Conservation (phyloP, 2,329 filamentous ascomycete genomes). For the Cladorrhinum sp. region DNA sequence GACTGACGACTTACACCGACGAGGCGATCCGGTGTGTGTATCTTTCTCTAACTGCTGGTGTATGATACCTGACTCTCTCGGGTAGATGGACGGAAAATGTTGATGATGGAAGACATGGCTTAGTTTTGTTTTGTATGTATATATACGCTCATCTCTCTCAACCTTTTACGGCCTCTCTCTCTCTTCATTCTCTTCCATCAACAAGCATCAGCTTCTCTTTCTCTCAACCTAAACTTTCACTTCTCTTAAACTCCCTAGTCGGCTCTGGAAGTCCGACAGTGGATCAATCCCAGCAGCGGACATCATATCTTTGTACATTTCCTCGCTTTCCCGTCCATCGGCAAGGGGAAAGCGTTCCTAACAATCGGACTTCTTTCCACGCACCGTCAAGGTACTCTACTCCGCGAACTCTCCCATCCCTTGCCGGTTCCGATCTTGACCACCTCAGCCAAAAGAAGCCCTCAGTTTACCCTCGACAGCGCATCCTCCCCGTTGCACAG, state of each 20-base stretch:
- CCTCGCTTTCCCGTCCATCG: slow-evolving; percentile 24
- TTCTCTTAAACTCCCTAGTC: slow-evolving; percentile 1
- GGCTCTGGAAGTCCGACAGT: slow-evolving; percentile 25
- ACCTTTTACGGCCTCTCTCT: background rate
- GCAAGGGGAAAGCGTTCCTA: slow-evolving; percentile 18
- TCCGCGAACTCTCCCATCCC: slow-evolving; percentile 17
- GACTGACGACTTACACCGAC: background rate
- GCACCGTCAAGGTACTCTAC: slow-evolving; percentile 12
- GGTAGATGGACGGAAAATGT: background rate
- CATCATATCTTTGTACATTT: slow-evolving; percentile 23
- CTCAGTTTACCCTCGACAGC: slow-evolving; percentile 6
- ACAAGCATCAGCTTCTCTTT: slow-evolving; percentile 15
- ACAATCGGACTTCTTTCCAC: slow-evolving; percentile 5
- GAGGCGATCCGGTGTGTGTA: background rate
- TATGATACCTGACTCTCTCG: slow-evolving; percentile 3
- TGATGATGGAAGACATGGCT: background rate
- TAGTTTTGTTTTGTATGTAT: slow-evolving; percentile 1
- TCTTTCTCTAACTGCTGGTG: background rate
- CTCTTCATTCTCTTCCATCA: background rate
- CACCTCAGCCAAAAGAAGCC: slow-evolving; percentile 8
- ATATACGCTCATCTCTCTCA: slow-evolving; percentile 9
- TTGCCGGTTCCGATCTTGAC: slow-evolving; percentile 11
- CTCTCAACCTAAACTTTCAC: background rate
- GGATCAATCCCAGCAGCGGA: slow-evolving; percentile 20
- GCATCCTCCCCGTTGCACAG: slow-evolving; percentile 17